Evolutionary conservation across 1,139 yeast species (phyloP), one percentile per base, ranked within the genome.

Genomic region (Yamadazyma jaroonii): DNA sequence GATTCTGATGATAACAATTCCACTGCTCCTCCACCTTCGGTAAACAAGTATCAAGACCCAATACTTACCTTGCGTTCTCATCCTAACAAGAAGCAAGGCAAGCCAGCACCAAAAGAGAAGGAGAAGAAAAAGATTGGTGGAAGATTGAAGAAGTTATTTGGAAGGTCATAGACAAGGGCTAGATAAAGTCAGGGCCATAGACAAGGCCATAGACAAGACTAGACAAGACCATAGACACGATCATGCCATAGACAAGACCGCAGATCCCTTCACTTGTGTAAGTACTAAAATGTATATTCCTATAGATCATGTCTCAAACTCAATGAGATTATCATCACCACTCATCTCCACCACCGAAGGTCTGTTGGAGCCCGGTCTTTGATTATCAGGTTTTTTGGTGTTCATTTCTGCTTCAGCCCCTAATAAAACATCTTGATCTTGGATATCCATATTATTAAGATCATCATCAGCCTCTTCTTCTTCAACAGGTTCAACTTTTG

Each of bases 111-210:
- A 14, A 29, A 52, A 5, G 56, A 50, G 12, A 62, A 62, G 38
- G 76, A 75, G 48, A 77, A 77, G 61, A 67, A 63, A 46, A 67
- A 64, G 45, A 61, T 72, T 14, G 71, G 79, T 46, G 72, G 79
- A 17, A 79, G 77, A 52, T 63, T 82, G 39, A 77, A 79, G 52
- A 81, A 77, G 52, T 54, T 82, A 32, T 82, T 82, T 55, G 84
- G 85, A 3, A 71, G 72, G 50, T 41, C 45, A 9, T 45, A 37
- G 14, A n/a, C n/a, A n/a, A n/a, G n/a, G n/a, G n/a, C n/a, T n/a
- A n/a, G n/a, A n/a, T n/a, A n/a, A n/a, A n/a, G n/a, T n/a, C n/a
- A n/a, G n/a, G n/a, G n/a, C n/a, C n/a, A n/a, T n/a, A n/a, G n/a
- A n/a, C n/a, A n/a, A n/a, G n/a, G n/a, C n/a, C n/a, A n/a, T n/a